These are phyloP conservation scores for Triticum monococcum DNA, from an alignment of 176 grass and related monocot species.

Conservation along the genomic window DNA sequence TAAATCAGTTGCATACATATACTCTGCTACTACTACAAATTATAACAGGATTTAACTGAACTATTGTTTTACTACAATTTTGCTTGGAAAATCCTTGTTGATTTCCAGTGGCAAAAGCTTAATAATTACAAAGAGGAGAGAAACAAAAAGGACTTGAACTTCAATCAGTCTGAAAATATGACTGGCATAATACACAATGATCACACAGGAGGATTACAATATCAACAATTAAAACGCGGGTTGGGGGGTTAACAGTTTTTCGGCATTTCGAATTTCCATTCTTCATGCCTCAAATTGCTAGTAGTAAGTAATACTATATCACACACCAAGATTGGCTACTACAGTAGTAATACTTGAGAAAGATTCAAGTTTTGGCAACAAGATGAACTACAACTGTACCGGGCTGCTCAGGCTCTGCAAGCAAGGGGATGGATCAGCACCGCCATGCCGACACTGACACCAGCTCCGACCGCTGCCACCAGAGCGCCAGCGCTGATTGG, in stretches of 20 bases:
- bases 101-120: not conserved
- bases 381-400: conserved; percentile 27
- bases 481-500: conserved; percentile 29
- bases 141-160: not conserved
- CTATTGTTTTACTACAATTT: not conserved
- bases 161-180: not conserved
- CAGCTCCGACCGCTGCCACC: conserved; percentile 54
- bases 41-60: not conserved
- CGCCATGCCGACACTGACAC: conserved; percentile 57
- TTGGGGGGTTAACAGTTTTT: conserved; percentile 7
- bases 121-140: not conserved
- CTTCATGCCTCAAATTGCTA: not conserved
- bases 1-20: not conserved
- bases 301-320: not conserved
- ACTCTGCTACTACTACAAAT: not conserved
- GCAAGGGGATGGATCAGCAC: conserved; percentile 31
- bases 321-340: conserved; percentile 17
- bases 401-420: not conserved
- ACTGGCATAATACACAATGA: not conserved
- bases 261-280: not conserved
- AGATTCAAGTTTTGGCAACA: conserved; percentile 24
- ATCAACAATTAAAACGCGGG: conserved; percentile 22
- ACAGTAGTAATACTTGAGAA: not conserved
- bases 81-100: not conserved
- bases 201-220: not conserved